Conservation (phyloP, 768 basidiomycete species). For the Lactarius sanguifluus region DNA sequence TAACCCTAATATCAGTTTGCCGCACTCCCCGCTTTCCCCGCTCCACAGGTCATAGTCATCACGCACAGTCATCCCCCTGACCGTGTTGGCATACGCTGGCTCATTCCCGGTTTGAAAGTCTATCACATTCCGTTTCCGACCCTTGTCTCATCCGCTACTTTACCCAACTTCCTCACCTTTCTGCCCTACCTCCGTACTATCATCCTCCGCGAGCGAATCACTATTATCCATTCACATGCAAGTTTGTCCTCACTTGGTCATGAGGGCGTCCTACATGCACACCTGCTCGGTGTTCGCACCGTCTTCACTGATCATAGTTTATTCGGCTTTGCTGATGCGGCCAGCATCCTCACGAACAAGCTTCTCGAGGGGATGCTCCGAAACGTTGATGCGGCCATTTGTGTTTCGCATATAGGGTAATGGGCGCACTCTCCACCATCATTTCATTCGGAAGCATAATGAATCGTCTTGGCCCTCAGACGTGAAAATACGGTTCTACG, state of each 20-base stretch:
- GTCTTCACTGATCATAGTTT: constrained; percentile 97
- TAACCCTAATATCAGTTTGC: constrained; percentile 32
- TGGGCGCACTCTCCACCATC: constrained; percentile 29
- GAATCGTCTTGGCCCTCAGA: constrained; percentile 41
- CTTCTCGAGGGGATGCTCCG: constrained; percentile 80
- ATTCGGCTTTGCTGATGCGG: constrained; percentile 96
- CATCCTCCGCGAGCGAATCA: constrained; percentile 79
- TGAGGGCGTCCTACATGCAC: constrained; percentile 88
- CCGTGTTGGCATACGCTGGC: constrained; percentile 87
- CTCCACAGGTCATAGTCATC: constrained; percentile 80
- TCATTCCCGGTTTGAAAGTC: constrained; percentile 84
- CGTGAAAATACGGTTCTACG: constrained; percentile 97
- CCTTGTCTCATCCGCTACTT: constrained; percentile 87
- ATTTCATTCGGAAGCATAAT: background rate
- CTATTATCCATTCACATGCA: constrained; percentile 90
- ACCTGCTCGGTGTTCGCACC: constrained; percentile 81
- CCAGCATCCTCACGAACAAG: constrained; percentile 97
- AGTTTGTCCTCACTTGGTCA: constrained; percentile 87
- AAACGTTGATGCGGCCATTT: constrained; percentile 93
- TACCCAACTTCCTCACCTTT: constrained; percentile 92
- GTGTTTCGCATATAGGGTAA: constrained; percentile 95
- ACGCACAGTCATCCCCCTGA: constrained; percentile 89
- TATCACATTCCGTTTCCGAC: constrained; percentile 92
- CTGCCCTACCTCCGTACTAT: constrained; percentile 91
- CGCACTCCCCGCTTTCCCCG: background rate